Evolutionary conservation across 2,329 filamentous ascomycete genomes (phyloP).

Genomic region (Leptographium radiaticola): DNA sequence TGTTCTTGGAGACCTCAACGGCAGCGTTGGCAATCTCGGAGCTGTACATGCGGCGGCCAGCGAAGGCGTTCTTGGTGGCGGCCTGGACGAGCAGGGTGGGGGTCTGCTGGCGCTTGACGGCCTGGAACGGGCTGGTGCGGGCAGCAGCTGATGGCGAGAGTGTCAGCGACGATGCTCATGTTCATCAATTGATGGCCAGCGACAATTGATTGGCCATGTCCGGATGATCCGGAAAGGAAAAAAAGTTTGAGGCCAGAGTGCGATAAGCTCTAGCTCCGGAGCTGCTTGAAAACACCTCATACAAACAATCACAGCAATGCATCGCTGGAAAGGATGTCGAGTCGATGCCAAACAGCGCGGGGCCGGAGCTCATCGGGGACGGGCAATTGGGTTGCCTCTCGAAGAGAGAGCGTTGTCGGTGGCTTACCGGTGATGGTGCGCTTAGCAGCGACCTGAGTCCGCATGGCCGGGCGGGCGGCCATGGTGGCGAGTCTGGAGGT

Average conservation of each 20-base stretch:
- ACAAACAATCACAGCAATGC: neutral
- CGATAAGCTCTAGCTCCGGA: neutral
- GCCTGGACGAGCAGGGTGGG: constrained; percentile 50
- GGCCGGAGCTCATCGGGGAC: neutral
- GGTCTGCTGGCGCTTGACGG: constrained; percentile 63
- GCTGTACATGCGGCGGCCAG: constrained; percentile 63
- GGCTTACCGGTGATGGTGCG: constrained; percentile 63
- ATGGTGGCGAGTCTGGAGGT: constrained; percentile 66
- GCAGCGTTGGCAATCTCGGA: constrained; percentile 80
- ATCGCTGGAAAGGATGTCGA: neutral
- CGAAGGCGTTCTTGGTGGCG: constrained; percentile 50
- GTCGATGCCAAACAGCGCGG: neutral
- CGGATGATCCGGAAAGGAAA: constrained; percentile 1
- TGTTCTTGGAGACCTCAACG: constrained; percentile 83
- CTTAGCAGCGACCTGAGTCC: constrained; percentile 54
- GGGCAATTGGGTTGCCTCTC: neutral
- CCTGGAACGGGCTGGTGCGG: constrained; percentile 52
- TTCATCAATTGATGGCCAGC: neutral
- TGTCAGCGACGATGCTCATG: constrained; percentile 8
- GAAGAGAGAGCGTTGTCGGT: neutral
- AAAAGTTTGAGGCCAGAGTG: neutral
- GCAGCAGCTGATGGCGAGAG: constrained; percentile 31
- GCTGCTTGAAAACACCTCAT: constrained; percentile 3
- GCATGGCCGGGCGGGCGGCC: constrained; percentile 64
- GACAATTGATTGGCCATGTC: neutral